Conservation (phyloP, 768 basidiomycete genomes). For the Lactarius evosmus region DNA sequence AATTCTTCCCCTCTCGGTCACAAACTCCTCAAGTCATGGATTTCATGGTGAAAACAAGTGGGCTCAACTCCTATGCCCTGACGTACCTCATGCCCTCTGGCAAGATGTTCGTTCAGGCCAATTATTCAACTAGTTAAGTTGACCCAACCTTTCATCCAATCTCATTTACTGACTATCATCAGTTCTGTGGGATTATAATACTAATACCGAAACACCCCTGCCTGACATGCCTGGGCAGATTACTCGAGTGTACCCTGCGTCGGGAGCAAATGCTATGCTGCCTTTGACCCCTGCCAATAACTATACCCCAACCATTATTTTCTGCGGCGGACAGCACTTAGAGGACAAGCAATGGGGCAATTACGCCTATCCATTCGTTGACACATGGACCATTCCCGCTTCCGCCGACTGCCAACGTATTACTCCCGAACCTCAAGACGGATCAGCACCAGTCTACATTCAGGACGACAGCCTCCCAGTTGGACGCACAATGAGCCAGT, state of each 20-base stretch:
- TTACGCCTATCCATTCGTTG: constrained; percentile 65
- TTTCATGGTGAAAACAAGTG: constrained; percentile 68
- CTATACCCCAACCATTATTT: constrained; percentile 78
- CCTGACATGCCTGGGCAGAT: constrained; percentile 72
- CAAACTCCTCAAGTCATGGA: constrained; percentile 48
- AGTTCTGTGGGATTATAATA: constrained; percentile 51
- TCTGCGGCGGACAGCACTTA: constrained; percentile 89
- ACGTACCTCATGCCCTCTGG: constrained; percentile 72
- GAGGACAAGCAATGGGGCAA: constrained; percentile 68
- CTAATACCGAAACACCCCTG: constrained; percentile 57
- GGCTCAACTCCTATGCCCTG: constrained; percentile 73
- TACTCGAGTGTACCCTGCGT: constrained; percentile 83
- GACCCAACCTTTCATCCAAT: constrained; percentile 4
- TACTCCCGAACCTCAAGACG: constrained; percentile 77
- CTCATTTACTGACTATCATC: constrained; percentile 18
- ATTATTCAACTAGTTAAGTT: constrained; percentile 64
- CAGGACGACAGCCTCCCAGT: constrained; percentile 74
- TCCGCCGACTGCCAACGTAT: constrained; percentile 75
- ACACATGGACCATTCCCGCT: constrained; percentile 70
- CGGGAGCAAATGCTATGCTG: constrained; percentile 83
- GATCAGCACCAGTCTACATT: constrained; percentile 53
- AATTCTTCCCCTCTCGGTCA: constrained; percentile 71
- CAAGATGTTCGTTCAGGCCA: constrained; percentile 77
- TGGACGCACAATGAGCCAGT: constrained; percentile 86
- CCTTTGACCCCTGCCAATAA: constrained; percentile 87